These are phyloP conservation scores for Cryptococcus sp. DNA, from an alignment of 1,284 basidiomycete species.

Conservation along the genomic window DNA sequence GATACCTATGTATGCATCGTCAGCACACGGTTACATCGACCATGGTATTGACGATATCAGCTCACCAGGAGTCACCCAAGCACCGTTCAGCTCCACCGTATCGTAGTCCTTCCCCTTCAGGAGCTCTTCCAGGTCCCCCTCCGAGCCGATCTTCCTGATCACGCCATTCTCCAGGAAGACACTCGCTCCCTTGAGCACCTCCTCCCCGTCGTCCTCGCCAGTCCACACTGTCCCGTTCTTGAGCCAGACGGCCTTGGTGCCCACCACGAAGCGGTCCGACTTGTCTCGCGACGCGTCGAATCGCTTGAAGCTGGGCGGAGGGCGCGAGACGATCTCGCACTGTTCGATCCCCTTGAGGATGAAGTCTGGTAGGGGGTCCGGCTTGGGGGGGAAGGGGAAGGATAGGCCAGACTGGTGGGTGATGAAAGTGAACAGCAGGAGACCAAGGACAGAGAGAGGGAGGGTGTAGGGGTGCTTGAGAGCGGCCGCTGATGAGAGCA, in stretches of 20 bases:
- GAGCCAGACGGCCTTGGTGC: conserved; percentile 65
- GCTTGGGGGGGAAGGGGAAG: conserved; percentile 25
- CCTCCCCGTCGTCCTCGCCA: conserved; percentile 60
- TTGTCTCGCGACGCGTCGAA: conserved; percentile 56
- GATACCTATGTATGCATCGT: conserved; percentile 38
- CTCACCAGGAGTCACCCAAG: conserved; percentile 53
- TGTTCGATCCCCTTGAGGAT: conserved; percentile 40
- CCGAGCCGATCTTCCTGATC: conserved; percentile 48
- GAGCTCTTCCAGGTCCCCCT: conserved; percentile 20
- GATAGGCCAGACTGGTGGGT: conserved; percentile 9
- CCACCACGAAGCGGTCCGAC: conserved; percentile 68
- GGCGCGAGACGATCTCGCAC: conserved; percentile 34
- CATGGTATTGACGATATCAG: background rate
- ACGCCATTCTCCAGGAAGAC: conserved; percentile 53
- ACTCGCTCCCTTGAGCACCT: conserved; percentile 57
- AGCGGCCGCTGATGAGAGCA: background rate
- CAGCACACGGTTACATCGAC: background rate
- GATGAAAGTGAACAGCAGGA: conserved; percentile 1
- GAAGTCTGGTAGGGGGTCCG: conserved; percentile 24
- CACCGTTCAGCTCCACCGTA: conserved; percentile 49
- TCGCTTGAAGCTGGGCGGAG: conserved; percentile 25
- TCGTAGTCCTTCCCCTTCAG: conserved; percentile 22
- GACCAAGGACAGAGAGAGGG: too few species aligned
- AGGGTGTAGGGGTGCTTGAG: too few species aligned
- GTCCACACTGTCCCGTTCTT: conserved; percentile 78